phyloP scores from a whole-genome alignment of 139 green algal genomes.

The Chlamydomonas schloesseri region DNA sequence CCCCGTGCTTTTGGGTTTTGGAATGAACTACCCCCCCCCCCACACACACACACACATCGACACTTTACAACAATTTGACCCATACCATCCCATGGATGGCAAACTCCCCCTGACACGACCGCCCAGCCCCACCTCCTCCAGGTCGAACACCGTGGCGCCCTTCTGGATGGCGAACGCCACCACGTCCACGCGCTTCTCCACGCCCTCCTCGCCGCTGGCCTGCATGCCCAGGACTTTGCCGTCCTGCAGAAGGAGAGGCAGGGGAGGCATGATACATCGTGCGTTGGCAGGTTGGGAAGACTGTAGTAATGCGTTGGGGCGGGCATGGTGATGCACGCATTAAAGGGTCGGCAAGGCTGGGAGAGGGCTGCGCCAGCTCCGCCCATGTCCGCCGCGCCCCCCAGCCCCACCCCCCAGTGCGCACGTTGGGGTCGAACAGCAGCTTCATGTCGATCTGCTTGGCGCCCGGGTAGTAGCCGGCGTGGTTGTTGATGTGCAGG shows the following conservation, averaged over 20 bases:
- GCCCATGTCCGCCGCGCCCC: too few species aligned
- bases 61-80: too few species aligned
- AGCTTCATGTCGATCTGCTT: conserved; percentile 68
- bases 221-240: conserved; percentile 65
- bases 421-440: conserved; percentile 57
- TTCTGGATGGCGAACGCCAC: conserved; percentile 55
- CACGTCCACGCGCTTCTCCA: conserved; percentile 74
- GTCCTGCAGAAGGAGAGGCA: neutral
- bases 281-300: too few species aligned
- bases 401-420: neutral
- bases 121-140: conserved; percentile 66
- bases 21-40: too few species aligned
- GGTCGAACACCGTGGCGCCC: conserved; percentile 52
- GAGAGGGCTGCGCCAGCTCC: too few species aligned
- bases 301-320: neutral
- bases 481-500: conserved; percentile 66
- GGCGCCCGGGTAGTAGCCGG: conserved; percentile 71
- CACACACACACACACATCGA: too few species aligned
- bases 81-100: too few species aligned
- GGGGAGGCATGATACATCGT: neutral
- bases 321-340: too few species aligned
- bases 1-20: too few species aligned
- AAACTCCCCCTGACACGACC: too few species aligned
- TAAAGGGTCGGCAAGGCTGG: too few species aligned
- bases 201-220: conserved; percentile 60